phyloP scores from a whole-genome alignment of 163 green algal species.

The Chlamydomonas reinhardtii region DNA sequence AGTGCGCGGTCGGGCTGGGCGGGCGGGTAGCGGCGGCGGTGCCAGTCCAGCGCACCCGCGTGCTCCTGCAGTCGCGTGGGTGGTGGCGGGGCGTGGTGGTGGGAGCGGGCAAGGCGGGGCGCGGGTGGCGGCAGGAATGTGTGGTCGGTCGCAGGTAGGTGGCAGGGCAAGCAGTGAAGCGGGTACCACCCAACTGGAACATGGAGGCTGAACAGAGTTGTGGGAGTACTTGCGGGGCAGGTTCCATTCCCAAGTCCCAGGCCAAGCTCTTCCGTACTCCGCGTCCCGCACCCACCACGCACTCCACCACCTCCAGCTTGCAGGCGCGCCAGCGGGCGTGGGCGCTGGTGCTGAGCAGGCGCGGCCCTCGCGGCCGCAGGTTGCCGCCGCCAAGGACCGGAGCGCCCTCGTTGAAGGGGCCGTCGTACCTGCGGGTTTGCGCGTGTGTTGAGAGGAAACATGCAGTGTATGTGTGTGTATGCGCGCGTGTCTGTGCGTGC shows the following conservation, averaged over 20 bases:
- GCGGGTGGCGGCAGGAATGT: no score
- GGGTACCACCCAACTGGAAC: no score
- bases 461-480: no score
- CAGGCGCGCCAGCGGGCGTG: constrained; percentile 32
- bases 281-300: not conserved
- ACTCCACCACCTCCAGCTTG: constrained; percentile 24
- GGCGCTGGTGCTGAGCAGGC: constrained; percentile 33
- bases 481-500: no score
- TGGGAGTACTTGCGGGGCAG: no score
- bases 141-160: no score
- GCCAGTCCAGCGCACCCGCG: constrained; percentile 2
- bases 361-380: constrained; percentile 23
- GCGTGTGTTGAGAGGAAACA: not conserved
- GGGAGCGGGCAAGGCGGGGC: no score
- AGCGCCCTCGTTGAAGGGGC: constrained; percentile 37
- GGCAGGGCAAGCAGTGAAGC: no score
- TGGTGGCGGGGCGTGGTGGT: no score
- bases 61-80: constrained; percentile 19
- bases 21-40: not conserved
- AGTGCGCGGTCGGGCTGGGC: not conserved
- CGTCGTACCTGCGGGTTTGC: constrained; percentile 56
- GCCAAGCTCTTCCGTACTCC: no score
- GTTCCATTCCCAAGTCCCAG: no score
- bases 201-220: no score
- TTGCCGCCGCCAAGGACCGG: constrained; percentile 39